Base-by-base conservation (phyloP, 2,329 filamentous ascomycete species). In the Aspergillus spinulosporus region DNA sequence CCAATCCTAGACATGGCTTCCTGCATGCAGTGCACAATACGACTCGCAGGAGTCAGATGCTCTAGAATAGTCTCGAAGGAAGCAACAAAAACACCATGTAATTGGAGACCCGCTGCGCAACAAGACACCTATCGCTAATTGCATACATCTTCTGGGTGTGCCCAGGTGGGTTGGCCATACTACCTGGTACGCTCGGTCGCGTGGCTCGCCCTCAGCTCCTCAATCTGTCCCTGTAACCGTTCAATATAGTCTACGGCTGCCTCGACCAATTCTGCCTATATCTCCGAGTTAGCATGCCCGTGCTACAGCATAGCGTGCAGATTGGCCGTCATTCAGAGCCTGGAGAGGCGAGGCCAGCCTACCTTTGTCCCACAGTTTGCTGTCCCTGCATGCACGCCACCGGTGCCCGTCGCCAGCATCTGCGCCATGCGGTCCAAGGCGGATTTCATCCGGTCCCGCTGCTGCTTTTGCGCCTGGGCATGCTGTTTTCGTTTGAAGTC, bases 171-270 rank as follows among this genome's bases (percentile, higher is more conserved):
- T 21, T 21, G 21, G 21, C 21, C 21, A 21, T 21, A 21, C 21
- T 21, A 21, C 21, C 21, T 21, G 21, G 21, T 37, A 37, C 34
- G 4, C 11, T 12, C 34, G 34, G n/a, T 8, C 11, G 31, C 40
- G 32, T 37, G 40, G 49, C n/a, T 21, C 39, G 39, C 39, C 43
- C 51, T 50, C 26, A 52, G 34, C 11, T 56, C 37, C 49, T 46
- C 52, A n/a, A 61, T 32, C 28, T 57, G 47, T 12, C 40, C 40
- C 46, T 61, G 57, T 28, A 61, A 45, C 3, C 29, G 15, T 14
- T 55, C 53, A 14, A 61, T 61, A 45, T 61, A 61, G 11, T 53
- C 57, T n/a, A 59, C 54, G 8, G 59, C 54, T 3, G 59, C 49
- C 26, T 61, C 59, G 5, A 61, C 14, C 36, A 61, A 28, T 12